These are phyloP conservation scores for Pseudozyma sp. DNA, from an alignment of 1,284 basidiomycete species.

Conservation along the genomic window DNA sequence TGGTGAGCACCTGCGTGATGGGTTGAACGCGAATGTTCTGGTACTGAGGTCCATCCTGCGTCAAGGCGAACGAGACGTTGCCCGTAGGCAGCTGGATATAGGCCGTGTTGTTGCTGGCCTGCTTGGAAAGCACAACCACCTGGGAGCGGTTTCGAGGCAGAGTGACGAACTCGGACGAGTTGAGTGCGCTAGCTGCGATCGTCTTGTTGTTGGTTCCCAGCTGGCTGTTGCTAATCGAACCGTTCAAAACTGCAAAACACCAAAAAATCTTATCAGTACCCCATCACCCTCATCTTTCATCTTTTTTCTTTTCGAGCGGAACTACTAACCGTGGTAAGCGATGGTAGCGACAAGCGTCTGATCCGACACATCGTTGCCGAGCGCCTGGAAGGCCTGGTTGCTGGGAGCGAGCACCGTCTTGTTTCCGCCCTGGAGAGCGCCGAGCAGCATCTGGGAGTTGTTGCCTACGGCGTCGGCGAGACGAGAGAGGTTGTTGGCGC, in stretches of 20 bases:
- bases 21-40: constrained; percentile 67
- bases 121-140: constrained; percentile 74
- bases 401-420: constrained; percentile 70
- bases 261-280: background rate
- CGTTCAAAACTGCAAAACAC: constrained; percentile 71
- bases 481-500: constrained; percentile 45
- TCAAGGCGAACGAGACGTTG: constrained; percentile 48
- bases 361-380: constrained; percentile 68
- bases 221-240: constrained; percentile 71
- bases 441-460: constrained; percentile 34
- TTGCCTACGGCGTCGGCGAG: constrained; percentile 52
- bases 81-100: constrained; percentile 73
- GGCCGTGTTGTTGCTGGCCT: constrained; percentile 70
- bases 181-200: constrained; percentile 76
- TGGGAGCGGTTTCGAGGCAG: constrained; percentile 70
- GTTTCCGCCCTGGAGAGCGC: constrained; percentile 47
- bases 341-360: constrained; percentile 72
- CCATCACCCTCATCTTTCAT: background rate
- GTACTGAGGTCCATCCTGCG: constrained; percentile 71
- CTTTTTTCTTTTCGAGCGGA: too few species aligned
- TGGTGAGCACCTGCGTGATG: constrained; percentile 71
- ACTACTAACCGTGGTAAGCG: constrained; percentile 73
- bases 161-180: constrained; percentile 70
- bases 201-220: constrained; percentile 69
- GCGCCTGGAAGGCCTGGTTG: constrained; percentile 67